Base-by-base conservation (phyloP, 2,329 filamentous ascomycete species). In the Claviceps pusilla region DNA sequence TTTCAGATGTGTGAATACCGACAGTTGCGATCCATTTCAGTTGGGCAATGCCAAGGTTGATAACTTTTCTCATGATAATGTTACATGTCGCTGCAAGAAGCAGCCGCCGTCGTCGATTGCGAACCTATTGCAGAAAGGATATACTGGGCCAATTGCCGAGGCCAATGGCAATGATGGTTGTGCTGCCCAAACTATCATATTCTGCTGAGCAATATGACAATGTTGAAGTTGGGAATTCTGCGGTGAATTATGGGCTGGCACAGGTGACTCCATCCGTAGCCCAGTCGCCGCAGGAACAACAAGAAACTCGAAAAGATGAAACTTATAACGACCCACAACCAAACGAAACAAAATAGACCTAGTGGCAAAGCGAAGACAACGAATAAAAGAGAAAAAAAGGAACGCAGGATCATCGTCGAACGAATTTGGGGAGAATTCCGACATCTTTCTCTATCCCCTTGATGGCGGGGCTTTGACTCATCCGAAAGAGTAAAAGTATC, bases 141-240 rank as follows among this genome's bases (percentile, higher is more conserved):
- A 59, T 63, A 66, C 65, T 64, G 58, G 60, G 62, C 63, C 61
- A 61, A 63, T 59, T 57, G 62, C 61, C 61, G 63, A 64, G 61
- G 62, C 63, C 62, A 66, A 62, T 62, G 64, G 62, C 59, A 68
- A 65, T 59, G 64, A 66, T 59, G 59, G 65, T 57, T 63, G 65
- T 62, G 64, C 61, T 68, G 63, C 61, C 61, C 68, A 64, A 63
- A 63, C 62, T 68, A 68, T 65, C 63, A 69, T 65, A 61, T 62
- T 66, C 64, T 62, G 66, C 65, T 65, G 68, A 64, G 62, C 64
- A 64, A 66, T 60, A 64, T 61, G 63, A 66, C 65, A 63, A 61
- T 66, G 68, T 68, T 64, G 65, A 66, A 67, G 64, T 65, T 63
- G 66, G 67, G 69, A 63, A 68, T 65, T 70, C 57, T 69, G 68